Percentiles rank a stretch among this genome's conserved stretches.
Conservation (phyloP, 1,139 yeast genomes). For the Sugiyamaella neomexicana region DNA sequence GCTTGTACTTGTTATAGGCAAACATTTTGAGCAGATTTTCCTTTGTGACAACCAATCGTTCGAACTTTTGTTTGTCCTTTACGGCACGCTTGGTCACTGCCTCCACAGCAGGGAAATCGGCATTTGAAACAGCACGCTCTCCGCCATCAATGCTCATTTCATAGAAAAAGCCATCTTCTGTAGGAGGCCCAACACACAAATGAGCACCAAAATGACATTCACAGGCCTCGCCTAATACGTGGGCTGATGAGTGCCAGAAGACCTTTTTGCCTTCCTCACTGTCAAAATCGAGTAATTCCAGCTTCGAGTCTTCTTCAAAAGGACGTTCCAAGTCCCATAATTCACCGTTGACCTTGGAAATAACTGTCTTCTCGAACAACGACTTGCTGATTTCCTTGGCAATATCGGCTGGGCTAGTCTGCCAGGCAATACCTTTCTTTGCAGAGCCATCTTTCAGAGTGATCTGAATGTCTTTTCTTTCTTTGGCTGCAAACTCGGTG, state of each 20-base stretch:
- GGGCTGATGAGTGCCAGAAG: constrained; percentile 99
- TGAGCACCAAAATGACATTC: constrained; percentile 96
- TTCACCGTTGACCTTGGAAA: constrained; percentile 84
- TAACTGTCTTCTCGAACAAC: constrained; percentile 82
- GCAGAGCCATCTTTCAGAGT: constrained; percentile 84
- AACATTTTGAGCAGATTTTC: constrained; percentile 92
- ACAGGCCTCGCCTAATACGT: constrained; percentile 96
- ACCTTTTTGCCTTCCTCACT: constrained; percentile 90
- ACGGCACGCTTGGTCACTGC: constrained; percentile 86
- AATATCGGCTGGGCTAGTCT: constrained; percentile 84
- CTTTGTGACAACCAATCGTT: constrained; percentile 88
- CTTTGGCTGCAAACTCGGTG: constrained; percentile 63
- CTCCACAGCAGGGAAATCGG: constrained; percentile 84
- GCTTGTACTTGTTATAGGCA: constrained; percentile 93
- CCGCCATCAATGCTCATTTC: constrained; percentile 89
- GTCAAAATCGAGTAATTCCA: constrained; percentile 80
- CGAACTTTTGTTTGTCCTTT: constrained; percentile 95
- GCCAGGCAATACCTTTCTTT: constrained; percentile 80
- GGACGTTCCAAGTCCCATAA: constrained; percentile 98
- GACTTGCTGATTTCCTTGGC: constrained; percentile 86
- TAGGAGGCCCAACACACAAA: constrained; percentile 93
- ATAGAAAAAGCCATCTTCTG: constrained; percentile 96
- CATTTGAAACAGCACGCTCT: constrained; percentile 71
- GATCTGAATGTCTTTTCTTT: constrained; percentile 65
- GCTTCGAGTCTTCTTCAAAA: constrained; percentile 65